phyloP scores from a whole-genome alignment of 2,329 filamentous ascomycete species.

The Sarocladium oryzae region DNA sequence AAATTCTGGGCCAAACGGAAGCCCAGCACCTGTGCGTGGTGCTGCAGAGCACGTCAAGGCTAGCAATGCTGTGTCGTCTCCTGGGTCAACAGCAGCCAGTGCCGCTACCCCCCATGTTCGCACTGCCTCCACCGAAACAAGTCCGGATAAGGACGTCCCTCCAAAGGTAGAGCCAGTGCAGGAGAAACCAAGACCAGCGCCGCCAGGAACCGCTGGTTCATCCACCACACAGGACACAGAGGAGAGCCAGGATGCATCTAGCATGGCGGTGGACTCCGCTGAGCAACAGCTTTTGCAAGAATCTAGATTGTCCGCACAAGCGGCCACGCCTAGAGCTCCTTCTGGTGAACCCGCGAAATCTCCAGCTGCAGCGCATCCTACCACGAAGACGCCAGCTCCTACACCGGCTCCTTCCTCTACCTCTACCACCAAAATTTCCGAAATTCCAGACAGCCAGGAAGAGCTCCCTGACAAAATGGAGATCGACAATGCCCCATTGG shows the following conservation, averaged over 20 bases:
- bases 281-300: conserved; percentile 42
- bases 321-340: neutral
- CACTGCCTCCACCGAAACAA: conserved; percentile 66
- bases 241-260: neutral
- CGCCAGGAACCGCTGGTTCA: neutral
- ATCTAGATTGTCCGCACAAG: conserved; percentile 21
- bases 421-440: conserved; percentile 10
- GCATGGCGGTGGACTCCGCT: conserved; percentile 16
- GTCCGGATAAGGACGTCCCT: conserved; percentile 61
- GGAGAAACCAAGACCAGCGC: neutral
- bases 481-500: conserved; percentile 20
- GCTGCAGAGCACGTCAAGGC: conserved; percentile 27
- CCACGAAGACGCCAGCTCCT: conserved; percentile 7
- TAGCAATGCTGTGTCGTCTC: conserved; percentile 44
- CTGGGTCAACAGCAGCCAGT: conserved; percentile 64
- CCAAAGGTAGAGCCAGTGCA: neutral
- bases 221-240: neutral
- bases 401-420: conserved; percentile 11
- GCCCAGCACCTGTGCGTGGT: neutral
- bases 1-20: conserved; percentile 3
- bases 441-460: conserved; percentile 31
- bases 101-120: conserved; percentile 65
- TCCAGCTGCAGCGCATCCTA: conserved; percentile 15
- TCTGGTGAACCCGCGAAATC: neutral
- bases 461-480: conserved; percentile 28